Conservation (phyloP, 2,329 filamentous ascomycete genomes). For the Trichophyton mentagrophytes region DNA sequence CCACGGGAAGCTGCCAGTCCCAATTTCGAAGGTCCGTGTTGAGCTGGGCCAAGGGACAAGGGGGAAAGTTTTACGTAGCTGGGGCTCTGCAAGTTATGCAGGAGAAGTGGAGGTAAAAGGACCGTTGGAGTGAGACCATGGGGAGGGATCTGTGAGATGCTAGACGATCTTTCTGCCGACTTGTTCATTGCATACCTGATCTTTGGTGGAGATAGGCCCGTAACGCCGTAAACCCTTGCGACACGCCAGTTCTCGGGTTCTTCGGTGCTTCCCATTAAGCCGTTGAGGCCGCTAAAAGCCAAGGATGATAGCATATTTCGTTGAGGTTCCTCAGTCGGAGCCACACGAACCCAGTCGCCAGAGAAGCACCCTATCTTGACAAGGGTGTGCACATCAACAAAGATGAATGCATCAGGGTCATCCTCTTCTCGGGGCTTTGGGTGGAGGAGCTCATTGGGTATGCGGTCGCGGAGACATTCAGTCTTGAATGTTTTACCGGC, state of each 20-base stretch:
- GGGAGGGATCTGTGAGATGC: slow-evolving; percentile 39
- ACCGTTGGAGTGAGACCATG: slow-evolving; percentile 45
- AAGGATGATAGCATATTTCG: slow-evolving; percentile 47
- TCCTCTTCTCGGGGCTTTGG: slow-evolving; percentile 76
- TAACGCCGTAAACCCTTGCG: slow-evolving; percentile 76
- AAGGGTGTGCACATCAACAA: slow-evolving; percentile 75
- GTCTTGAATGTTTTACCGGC: slow-evolving; percentile 73
- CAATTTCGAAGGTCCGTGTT: slow-evolving; percentile 43
- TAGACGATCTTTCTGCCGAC: slow-evolving; percentile 39
- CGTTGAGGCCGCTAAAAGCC: slow-evolving; percentile 42
- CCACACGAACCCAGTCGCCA: slow-evolving; percentile 86
- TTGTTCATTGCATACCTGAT: slow-evolving; percentile 44
- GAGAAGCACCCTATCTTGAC: slow-evolving; percentile 92
- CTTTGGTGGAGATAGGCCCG: slow-evolving; percentile 47
- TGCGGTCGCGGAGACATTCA: slow-evolving; percentile 57
- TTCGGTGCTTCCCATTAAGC: slow-evolving; percentile 32
- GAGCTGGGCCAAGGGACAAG: slow-evolving; percentile 23
- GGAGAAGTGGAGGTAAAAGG: slow-evolving; percentile 72
- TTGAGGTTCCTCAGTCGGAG: slow-evolving; percentile 58
- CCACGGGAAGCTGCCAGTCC: slow-evolving; percentile 41
- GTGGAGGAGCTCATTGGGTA: slow-evolving; percentile 68
- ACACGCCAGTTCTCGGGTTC: slow-evolving; percentile 65
- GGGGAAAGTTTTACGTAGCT: slow-evolving; percentile 68
- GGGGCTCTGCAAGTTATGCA: slow-evolving; percentile 71
- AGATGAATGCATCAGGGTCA: slow-evolving; percentile 73